These are phyloP conservation scores for Salix koriyanagi DNA, from an alignment of 345 rosid genomes.

Conservation along the genomic window DNA sequence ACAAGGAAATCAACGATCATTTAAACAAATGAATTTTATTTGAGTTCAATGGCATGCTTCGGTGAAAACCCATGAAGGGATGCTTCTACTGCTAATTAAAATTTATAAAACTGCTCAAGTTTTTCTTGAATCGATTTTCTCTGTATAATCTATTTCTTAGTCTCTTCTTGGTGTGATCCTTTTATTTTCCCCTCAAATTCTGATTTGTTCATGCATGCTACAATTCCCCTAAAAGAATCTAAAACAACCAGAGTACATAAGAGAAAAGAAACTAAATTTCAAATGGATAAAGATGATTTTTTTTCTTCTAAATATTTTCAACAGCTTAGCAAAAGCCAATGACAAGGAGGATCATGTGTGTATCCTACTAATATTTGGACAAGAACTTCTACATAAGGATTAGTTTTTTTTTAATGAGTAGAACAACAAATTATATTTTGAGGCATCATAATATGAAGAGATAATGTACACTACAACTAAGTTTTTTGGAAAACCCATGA, in stretches of 20 bases:
- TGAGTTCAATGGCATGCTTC: background rate
- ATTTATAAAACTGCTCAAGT: background rate
- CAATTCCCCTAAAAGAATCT: background rate
- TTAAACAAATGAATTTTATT: background rate
- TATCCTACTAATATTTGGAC: background rate
- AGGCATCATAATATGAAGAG: background rate
- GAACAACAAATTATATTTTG: background rate
- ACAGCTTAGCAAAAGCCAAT: background rate
- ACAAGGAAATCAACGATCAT: slow-evolving; percentile 8
- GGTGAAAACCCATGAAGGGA: background rate
- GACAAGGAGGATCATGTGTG: background rate
- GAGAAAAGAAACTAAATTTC: background rate
- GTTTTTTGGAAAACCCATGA: background rate
- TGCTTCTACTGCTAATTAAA: background rate
- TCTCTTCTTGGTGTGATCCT: no score
- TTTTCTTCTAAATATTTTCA: background rate
- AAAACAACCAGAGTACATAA: background rate
- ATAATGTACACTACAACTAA: background rate
- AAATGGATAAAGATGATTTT: background rate
- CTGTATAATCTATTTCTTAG: no score
- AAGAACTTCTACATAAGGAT: background rate
- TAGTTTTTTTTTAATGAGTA: background rate
- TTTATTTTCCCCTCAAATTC: no score
- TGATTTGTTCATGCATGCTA: background rate
- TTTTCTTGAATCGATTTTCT: no score